phyloP scores from a whole-genome alignment of 1,139 yeast genomes.

The Hemisphaericaspora lyxosophila region DNA sequence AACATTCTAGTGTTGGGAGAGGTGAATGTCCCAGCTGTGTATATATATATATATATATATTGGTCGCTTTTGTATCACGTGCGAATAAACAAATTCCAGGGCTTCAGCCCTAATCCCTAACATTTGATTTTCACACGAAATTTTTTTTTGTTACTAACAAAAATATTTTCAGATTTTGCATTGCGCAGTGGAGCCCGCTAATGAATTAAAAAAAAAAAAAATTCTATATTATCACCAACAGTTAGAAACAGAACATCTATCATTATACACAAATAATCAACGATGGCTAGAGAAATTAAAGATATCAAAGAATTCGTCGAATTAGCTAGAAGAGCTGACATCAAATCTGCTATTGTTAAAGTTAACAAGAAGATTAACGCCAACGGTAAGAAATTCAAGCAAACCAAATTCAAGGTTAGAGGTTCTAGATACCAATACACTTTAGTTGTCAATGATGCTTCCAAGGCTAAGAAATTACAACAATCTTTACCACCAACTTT shows the following conservation, averaged over 20 bases:
- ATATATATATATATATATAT: too few species aligned
- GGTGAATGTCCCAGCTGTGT: too few species aligned
- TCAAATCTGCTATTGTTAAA: constrained; percentile 88
- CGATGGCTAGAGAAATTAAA: constrained; percentile 65
- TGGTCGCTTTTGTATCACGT: too few species aligned
- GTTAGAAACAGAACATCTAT: constrained; percentile 1
- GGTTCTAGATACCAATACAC: constrained; percentile 95
- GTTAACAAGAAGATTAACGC: constrained; percentile 83
- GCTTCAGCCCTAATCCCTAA: constrained; percentile 13
- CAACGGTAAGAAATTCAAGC: constrained; percentile 83
- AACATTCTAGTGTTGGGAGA: too few species aligned
- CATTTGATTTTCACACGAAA: constrained; percentile 3
- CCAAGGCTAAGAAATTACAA: constrained; percentile 97
- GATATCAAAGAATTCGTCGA: constrained; percentile 98
- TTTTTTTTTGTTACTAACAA: background rate
- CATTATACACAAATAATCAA: constrained; percentile 24
- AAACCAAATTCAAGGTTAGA: constrained; percentile 99
- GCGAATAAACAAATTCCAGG: constrained; percentile 6
- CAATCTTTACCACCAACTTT: constrained; percentile 98
- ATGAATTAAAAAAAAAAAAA: constrained; percentile 4
- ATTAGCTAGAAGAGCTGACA: constrained; percentile 97
- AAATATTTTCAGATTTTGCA: background rate
- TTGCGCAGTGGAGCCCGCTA: background rate
- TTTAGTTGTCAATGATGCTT: constrained; percentile 91
- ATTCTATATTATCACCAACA: constrained; percentile 1